phyloP scores from a whole-genome alignment of 2,329 filamentous ascomycete genomes.

The Lecanicillium sp. region DNA sequence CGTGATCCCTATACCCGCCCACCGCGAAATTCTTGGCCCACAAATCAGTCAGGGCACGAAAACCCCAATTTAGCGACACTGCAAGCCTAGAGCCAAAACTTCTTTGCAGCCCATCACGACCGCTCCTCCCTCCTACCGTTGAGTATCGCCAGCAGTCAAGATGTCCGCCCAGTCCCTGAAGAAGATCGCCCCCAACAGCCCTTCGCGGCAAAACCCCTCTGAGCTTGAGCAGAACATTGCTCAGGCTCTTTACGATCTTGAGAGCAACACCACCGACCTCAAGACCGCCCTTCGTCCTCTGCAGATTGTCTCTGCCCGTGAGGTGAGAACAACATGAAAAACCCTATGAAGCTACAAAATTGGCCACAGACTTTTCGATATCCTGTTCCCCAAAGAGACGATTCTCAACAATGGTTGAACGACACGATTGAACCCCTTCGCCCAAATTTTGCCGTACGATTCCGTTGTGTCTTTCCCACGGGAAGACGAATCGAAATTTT shows the following conservation, averaged over 20 bases:
- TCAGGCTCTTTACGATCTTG: conserved; percentile 95
- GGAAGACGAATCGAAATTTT: background rate
- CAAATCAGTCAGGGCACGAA: conserved; percentile 22
- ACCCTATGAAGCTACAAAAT: conserved; percentile 12
- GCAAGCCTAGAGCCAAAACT: conserved; percentile 20
- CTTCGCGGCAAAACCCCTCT: conserved; percentile 89
- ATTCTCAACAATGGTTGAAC: conserved; percentile 23
- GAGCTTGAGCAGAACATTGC: conserved; percentile 98
- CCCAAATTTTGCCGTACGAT: too few species aligned
- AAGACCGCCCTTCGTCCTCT: conserved; percentile 92
- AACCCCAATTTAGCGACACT: conserved; percentile 33
- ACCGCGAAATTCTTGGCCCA: conserved; percentile 2
- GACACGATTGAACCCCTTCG: conserved; percentile 1
- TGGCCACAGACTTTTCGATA: conserved; percentile 19
- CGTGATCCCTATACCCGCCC: conserved; percentile 1
- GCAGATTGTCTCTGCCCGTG: conserved; percentile 97
- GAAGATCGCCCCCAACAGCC: conserved; percentile 98
- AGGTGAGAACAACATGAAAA: conserved; percentile 66
- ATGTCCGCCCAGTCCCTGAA: conserved; percentile 70
- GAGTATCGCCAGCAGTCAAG: conserved; percentile 37
- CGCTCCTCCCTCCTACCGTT: conserved; percentile 21
- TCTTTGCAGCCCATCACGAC: conserved; percentile 14
- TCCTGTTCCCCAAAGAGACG: conserved; percentile 35
- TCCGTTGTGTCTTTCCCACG: background rate
- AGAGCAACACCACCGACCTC: conserved; percentile 98